Percentiles rank a stretch among this genome's conserved stretches.
phyloP scores from a whole-genome alignment of 2,329 filamentous ascomycete species.

The Penicillium brevicompactum region DNA sequence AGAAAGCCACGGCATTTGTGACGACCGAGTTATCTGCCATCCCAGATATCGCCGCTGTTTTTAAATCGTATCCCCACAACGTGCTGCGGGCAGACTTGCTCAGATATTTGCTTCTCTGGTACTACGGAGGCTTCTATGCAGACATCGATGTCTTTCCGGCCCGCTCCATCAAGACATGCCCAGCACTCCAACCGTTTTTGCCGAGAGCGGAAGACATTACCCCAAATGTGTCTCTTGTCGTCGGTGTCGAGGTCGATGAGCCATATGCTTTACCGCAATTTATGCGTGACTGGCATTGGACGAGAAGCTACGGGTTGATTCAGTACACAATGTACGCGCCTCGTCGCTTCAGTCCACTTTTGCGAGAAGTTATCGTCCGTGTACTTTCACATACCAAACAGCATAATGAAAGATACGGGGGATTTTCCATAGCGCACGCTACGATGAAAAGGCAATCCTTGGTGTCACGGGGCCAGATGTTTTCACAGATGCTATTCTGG shows the following conservation, averaged over 20 bases:
- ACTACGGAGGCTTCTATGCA: constrained; percentile 39
- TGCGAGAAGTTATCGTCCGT: constrained; percentile 34
- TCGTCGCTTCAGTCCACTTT: constrained; percentile 36
- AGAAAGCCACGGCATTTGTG: neutral
- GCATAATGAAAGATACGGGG: constrained; percentile 21
- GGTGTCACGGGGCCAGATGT: constrained; percentile 38
- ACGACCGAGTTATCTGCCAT: constrained; percentile 1
- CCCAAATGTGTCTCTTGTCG: constrained; percentile 33
- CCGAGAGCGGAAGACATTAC: constrained; percentile 1
- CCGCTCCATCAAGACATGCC: constrained; percentile 31
- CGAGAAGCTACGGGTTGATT: constrained; percentile 35
- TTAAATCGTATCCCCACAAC: constrained; percentile 45
- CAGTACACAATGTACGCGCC: constrained; percentile 41
- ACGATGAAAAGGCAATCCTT: constrained; percentile 31
- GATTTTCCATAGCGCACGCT: constrained; percentile 8
- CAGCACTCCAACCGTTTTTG: constrained; percentile 18
- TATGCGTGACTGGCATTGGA: constrained; percentile 39
- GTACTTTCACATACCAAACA: constrained; percentile 34
- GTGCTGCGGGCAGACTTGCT: constrained; percentile 54
- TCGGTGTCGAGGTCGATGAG: constrained; percentile 39
- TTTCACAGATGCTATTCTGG: constrained; percentile 37
- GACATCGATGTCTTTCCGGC: constrained; percentile 37
- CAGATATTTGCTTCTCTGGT: constrained; percentile 39
- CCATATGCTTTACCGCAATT: constrained; percentile 33
- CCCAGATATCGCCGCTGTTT: constrained; percentile 8